These are phyloP conservation scores for Magnolia changhungtana DNA, from an alignment of 164 flowering plant genomes.

Conservation along the genomic window DNA sequence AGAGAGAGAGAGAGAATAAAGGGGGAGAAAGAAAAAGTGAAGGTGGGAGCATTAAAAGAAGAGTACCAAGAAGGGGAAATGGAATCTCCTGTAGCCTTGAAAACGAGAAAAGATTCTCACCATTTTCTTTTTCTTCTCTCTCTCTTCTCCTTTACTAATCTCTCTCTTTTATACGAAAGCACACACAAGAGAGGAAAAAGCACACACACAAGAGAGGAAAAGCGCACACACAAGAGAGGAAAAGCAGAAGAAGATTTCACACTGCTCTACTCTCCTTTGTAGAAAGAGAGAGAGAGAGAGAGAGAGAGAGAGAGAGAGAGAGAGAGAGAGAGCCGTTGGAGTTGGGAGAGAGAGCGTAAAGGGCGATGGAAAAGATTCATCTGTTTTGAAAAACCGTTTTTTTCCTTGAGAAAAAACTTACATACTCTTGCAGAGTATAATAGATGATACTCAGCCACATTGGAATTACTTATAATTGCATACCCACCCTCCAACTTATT, in stretches of 20 bases:
- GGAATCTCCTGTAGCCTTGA: slow-evolving; percentile 28
- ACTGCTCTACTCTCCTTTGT: background rate
- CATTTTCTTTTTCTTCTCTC: slow-evolving; percentile 9
- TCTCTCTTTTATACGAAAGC: background rate
- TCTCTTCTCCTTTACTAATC: slow-evolving; percentile 9
- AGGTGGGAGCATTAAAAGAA: slow-evolving; percentile 12
- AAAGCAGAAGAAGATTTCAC: background rate
- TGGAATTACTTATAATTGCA: too few species aligned
- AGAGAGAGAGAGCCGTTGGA: background rate
- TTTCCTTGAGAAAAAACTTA: background rate
- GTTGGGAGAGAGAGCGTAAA: slow-evolving; percentile 3
- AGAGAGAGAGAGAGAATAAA: slow-evolving; percentile 4
- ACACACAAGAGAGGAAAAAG: background rate
- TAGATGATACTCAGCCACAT: too few species aligned
- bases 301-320: background rate
- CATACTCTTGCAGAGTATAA: too few species aligned
- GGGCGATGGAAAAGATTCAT: background rate
- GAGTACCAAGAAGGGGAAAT: slow-evolving; percentile 21
- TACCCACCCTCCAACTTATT: too few species aligned
- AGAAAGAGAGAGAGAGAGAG: slow-evolving; percentile 3
- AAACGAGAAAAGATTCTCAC: slow-evolving; percentile 35
- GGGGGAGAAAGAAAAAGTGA: background rate
- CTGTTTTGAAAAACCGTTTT: background rate
- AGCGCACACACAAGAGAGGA: background rate
- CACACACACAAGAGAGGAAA: background rate